Evolutionary conservation across 2,329 filamentous ascomycete genomes (phyloP), one percentile per base, ranked within the genome.

Genomic region (Pyrenochaeta sp.): DNA sequence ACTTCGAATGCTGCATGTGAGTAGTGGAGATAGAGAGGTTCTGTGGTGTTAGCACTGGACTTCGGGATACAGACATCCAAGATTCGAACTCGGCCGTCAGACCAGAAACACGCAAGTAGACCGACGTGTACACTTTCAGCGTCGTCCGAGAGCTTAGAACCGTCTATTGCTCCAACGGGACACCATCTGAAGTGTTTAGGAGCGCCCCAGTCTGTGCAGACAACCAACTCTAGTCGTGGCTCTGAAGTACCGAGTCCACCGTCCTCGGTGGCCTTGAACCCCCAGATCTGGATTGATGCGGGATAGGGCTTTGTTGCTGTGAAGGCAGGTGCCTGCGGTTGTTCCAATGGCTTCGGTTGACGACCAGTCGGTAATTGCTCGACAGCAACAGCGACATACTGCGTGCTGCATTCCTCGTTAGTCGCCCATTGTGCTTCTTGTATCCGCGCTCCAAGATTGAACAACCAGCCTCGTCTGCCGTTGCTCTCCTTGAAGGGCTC

Each of bases 151-250:
- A 74, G 63, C 61, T 68, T 46, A 0, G 40, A 28, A 9, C 25
- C 51, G 1, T 69, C 61, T 37, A 57, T 45, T 3, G 76, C 74
- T 34, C 71, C 68, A 46, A 84, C 74, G 10, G 84, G 84, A 70
- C 85, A 87, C 86, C 86, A 90, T 58, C 81, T 78, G 28, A 89
- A 74, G 8, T 80, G 76, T 61, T 81, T 84, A 19, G 86, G 73
- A 55, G 84, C 80, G 2, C 86, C 86, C 81, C 85, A 87, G 24
- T 85, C 78, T 2, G 83, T 82, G 63, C 85, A 87, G n/a, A 88
- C 69, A 3, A 84, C 81, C 36, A 82, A 64, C 27, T 77, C 76
- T 42, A 88, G 76, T 44, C 72, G 68, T 3, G 86, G 86, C 15
- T 77, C 65, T 0, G 65, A 68, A 62, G 78, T 77, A 65, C 86